A percentile compares a stretch with the other conserved stretches of the same genome.
Conservation (phyloP, 768 basidiomycete species). For the Russula brevipes region DNA sequence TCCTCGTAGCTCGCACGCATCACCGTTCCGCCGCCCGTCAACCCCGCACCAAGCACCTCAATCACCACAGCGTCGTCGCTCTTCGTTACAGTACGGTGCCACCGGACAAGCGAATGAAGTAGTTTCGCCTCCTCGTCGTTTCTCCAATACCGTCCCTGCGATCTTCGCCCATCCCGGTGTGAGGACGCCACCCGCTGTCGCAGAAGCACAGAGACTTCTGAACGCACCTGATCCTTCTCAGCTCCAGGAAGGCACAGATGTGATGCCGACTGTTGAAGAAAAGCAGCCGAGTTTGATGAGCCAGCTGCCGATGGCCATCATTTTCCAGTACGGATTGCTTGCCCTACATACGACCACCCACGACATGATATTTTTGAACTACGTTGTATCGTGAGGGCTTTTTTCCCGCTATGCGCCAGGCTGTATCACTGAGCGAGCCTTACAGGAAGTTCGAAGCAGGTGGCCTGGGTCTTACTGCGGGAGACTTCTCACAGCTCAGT, state of each 20-base stretch:
- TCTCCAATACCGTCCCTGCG: slow-evolving; percentile 55
- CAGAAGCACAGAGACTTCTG: slow-evolving; percentile 65
- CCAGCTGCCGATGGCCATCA: slow-evolving; percentile 77
- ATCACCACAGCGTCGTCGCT: slow-evolving; percentile 17
- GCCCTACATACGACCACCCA: slow-evolving; percentile 87
- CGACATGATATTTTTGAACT: slow-evolving; percentile 87
- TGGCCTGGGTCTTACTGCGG: slow-evolving; percentile 87
- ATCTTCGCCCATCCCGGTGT: slow-evolving; percentile 86
- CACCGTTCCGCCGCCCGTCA: slow-evolving; percentile 25
- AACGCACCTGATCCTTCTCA: slow-evolving; percentile 35
- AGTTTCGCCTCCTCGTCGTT: slow-evolving; percentile 44
- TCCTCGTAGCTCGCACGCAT: slow-evolving; percentile 6
- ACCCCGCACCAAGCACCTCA: slow-evolving; percentile 15
- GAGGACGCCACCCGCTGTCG: slow-evolving; percentile 66
- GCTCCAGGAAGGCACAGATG: slow-evolving; percentile 32
- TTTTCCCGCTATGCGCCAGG: neutral
- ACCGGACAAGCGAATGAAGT: slow-evolving; percentile 30
- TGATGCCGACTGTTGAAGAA: slow-evolving; percentile 41
- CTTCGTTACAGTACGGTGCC: slow-evolving; percentile 22
- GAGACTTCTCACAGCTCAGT: slow-evolving; percentile 91
- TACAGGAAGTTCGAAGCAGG: slow-evolving; percentile 72
- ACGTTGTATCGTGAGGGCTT: slow-evolving; percentile 73
- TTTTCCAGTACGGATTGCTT: slow-evolving; percentile 84
- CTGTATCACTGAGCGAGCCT: neutral
- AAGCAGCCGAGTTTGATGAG: slow-evolving; percentile 62